These are phyloP conservation scores for Lipomyces orientalis DNA, from an alignment of 805 yeast species.

Conservation along the genomic window DNA sequence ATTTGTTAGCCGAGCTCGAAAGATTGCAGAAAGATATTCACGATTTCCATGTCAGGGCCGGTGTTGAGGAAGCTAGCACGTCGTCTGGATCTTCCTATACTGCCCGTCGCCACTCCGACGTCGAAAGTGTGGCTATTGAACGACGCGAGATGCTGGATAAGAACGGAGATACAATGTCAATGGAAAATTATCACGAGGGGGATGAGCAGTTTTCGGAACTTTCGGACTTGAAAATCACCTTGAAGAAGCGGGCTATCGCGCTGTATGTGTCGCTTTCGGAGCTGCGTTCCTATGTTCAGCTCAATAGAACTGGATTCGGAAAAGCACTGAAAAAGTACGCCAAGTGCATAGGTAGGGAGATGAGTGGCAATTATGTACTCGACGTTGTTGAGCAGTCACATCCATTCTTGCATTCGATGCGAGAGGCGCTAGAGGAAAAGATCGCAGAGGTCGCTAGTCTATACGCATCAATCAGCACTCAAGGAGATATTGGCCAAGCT, in stretches of 20 bases:
- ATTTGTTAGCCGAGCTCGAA: conserved; percentile 58
- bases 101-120: conserved; percentile 20
- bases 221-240: conserved; percentile 62
- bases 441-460: conserved; percentile 59
- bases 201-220: conserved; percentile 42
- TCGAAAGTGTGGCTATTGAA: conserved; percentile 19
- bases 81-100: conserved; percentile 26
- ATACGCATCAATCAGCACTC: conserved; percentile 59
- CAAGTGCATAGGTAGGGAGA: conserved; percentile 70
- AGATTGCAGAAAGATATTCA: conserved; percentile 65
- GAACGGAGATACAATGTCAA: conserved; percentile 17
- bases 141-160: conserved; percentile 9
- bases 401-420: conserved; percentile 60
- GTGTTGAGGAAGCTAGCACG: conserved; percentile 10
- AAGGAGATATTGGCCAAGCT: conserved; percentile 53
- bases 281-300: conserved; percentile 78
- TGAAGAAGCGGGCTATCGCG: conserved; percentile 68
- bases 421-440: conserved; percentile 55
- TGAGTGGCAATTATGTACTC: conserved; percentile 53
- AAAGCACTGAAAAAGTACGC: conserved; percentile 93
- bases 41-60: conserved; percentile 49
- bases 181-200: conserved; percentile 20
- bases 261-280: conserved; percentile 79
- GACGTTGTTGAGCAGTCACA: conserved; percentile 53
- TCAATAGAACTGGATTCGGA: conserved; percentile 86